Percentiles rank a stretch among this genome's conserved stretches.
These are phyloP conservation scores for Strobilomyces dryophilus DNA, from an alignment of 768 basidiomycete species.

Conservation along the genomic window DNA sequence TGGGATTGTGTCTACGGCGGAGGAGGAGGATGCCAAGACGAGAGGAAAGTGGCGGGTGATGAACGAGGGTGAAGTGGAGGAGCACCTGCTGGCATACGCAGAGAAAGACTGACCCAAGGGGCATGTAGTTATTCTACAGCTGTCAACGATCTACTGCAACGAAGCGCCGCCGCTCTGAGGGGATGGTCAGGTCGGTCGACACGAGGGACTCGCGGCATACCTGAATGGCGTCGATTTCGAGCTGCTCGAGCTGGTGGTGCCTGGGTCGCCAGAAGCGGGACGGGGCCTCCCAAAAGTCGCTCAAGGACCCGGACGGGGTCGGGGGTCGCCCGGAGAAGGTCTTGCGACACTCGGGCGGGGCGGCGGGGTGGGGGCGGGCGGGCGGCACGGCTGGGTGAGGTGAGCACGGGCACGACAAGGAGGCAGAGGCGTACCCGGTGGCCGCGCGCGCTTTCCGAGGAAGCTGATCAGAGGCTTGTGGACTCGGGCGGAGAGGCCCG, in stretches of 20 bases:
- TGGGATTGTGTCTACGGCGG: constrained; percentile 77
- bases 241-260: constrained; percentile 44
- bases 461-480: constrained; percentile 64
- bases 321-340: constrained; percentile 43
- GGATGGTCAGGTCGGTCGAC: neutral
- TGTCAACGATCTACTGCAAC: constrained; percentile 28
- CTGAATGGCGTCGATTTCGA: constrained; percentile 64
- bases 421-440: constrained; percentile 35
- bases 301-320: constrained; percentile 26
- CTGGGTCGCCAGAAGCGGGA: constrained; percentile 51
- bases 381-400: constrained; percentile 35
- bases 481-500: constrained; percentile 36
- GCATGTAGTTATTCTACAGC: constrained; percentile 1
- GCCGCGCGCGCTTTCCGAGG: constrained; percentile 53
- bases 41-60: constrained; percentile 78
- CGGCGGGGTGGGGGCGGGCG: constrained; percentile 58
- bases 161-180: constrained; percentile 65
- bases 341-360: constrained; percentile 57
- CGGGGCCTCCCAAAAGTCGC: constrained; percentile 69
- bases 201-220: no score
- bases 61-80: constrained; percentile 72
- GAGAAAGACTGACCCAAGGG: constrained; percentile 69
- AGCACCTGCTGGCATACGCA: constrained; percentile 78
- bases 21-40: constrained; percentile 69
- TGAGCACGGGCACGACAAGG: neutral